Evolutionary conservation across 2,329 filamentous ascomycete species (phyloP).

Genomic region (Triangularia verruculosa): DNA sequence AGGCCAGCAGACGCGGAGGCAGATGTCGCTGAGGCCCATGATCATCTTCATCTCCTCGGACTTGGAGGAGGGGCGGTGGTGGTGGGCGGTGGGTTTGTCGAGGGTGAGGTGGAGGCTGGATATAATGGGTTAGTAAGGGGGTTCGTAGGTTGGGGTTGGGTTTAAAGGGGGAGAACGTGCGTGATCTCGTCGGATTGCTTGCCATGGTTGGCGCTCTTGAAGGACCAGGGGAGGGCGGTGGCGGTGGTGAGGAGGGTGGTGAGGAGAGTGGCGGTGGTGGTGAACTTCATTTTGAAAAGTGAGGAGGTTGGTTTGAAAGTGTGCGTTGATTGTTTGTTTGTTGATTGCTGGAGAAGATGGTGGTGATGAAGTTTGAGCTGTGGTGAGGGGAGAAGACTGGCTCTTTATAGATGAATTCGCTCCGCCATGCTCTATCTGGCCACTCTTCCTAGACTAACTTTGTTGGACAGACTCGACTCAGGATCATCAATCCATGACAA

Average conservation of each 20-base stretch:
- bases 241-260: neutral
- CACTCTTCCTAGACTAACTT: neutral
- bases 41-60: neutral
- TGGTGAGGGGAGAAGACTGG: neutral
- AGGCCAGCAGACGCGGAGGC: neutral
- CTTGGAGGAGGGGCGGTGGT: neutral
- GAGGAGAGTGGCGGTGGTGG: neutral
- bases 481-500: neutral
- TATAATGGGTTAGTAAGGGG: neutral
- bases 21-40: neutral
- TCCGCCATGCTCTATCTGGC: neutral
- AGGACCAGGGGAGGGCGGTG: neutral
- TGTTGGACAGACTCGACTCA: neutral
- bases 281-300: neutral
- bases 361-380: neutral
- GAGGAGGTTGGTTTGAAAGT: neutral
- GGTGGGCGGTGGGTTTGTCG: neutral
- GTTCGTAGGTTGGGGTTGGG: too few species aligned
- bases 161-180: neutral
- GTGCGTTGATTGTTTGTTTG: neutral
- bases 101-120: neutral
- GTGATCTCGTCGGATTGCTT: neutral
- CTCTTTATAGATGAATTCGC: neutral
- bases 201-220: neutral
- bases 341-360: neutral